Base-by-base conservation (phyloP, 208 protist genomes). In the Naegleria gruberi region DNA sequence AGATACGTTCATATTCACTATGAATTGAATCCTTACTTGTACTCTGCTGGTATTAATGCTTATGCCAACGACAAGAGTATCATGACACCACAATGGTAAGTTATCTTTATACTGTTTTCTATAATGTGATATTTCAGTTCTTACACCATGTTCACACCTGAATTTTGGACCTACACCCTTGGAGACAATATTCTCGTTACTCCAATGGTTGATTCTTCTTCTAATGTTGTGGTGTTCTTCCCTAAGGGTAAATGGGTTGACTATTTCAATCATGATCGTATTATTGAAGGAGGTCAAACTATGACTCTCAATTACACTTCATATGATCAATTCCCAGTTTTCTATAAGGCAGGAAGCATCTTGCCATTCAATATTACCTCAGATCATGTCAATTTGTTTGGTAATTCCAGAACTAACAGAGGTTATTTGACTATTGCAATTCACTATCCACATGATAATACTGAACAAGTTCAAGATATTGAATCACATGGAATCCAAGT, bases 161-260 rank as follows among this genome's bases (percentile, higher is more conserved):
- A 30, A 34, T 44, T 90, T 17, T 65, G 51, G 51, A 23, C 51
- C 15, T 65, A 65, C 12, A 65, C 12, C 15, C 30, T 65, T 3
- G 46, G 89, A 42, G 77, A 91, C 19, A 73, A 90, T 44, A 87
- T 92, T 57, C 65, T 92, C 45, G 91, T 92, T 23, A 47, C 43
- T 41, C 89, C 91, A 42, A 91, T 92, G 90, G n/a, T 91, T 23
- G 43, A 89, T n/a, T 84, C 90, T 40, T 41, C 74, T 26, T 65
- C 90, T 26, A 34, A 87, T 19, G 8, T 73, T 46, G 34, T 40
- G 40, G 42, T 92, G 15, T 34, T 47, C n/a, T 92, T 92, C 89
- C 91, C 91, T 34, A 73, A 12, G 17, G 77, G 77, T 51, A 34
- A 91, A 46, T 92, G 87, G 87, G 45, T 92, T n/a, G 91, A 92